A percentile compares a stretch with the other conserved stretches of the same genome.
Evolutionary conservation across 495 filamentous ascomycete species (phyloP).

Genomic region (Aspergillus nidulans): DNA sequence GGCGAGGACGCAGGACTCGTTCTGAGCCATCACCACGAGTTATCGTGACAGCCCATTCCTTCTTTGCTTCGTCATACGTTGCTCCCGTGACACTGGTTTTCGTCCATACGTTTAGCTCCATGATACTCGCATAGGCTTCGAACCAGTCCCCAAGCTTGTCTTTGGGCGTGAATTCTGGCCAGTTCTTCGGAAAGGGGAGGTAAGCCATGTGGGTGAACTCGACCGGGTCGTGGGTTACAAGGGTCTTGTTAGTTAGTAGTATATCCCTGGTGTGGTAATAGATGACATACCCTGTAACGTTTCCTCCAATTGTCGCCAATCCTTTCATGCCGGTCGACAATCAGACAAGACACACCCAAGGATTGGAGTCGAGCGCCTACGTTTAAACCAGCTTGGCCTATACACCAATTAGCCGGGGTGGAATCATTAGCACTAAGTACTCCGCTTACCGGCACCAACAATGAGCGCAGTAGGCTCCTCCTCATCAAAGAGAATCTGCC

Average conservation of each 20-base stretch:
- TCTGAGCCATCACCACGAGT: constrained; percentile 38
- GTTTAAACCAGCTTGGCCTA: constrained; percentile 52
- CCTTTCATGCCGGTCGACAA: constrained; percentile 61
- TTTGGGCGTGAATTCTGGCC: constrained; percentile 69
- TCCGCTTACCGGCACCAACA: constrained; percentile 50
- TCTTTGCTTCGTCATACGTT: constrained; percentile 47
- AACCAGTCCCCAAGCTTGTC: constrained; percentile 79
- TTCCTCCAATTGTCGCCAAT: constrained; percentile 78
- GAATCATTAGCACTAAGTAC: neutral
- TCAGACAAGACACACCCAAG: constrained; percentile 57
- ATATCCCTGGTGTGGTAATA: neutral
- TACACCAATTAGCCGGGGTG: neutral
- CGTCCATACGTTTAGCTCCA: constrained; percentile 76
- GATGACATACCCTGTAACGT: constrained; percentile 40
- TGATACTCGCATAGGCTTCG: constrained; percentile 62
- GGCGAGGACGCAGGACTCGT: constrained; percentile 40
- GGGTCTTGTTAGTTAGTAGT: constrained; percentile 19
- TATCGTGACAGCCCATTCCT: constrained; percentile 58
- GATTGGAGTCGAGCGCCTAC: constrained; percentile 65
- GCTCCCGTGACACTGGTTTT: constrained; percentile 47
- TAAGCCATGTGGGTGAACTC: constrained; percentile 76
- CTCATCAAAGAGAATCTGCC: constrained; percentile 52
- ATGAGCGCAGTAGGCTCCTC: constrained; percentile 62
- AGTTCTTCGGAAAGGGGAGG: constrained; percentile 62
- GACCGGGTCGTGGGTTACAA: constrained; percentile 67